Evolutionary conservation across 306 rosid species (phyloP).

Genomic region (Castanopsis chinensis): DNA sequence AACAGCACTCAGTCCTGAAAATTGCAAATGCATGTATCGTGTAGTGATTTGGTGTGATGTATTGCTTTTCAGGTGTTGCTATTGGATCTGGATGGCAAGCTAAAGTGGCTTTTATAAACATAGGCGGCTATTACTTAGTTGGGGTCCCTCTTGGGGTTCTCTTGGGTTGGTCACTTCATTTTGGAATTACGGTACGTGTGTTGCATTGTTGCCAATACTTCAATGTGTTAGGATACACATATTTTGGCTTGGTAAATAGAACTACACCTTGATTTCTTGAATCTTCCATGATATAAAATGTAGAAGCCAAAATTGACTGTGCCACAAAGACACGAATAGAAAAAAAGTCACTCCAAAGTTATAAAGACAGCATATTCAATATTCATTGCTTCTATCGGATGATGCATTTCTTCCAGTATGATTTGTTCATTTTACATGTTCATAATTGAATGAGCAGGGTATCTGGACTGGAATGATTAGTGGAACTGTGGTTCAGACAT

Average conservation of each 20-base stretch:
- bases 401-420: not conserved
- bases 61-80: constrained; percentile 55
- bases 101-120: constrained; percentile 49
- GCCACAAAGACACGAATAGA: not conserved
- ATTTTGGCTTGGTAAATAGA: not conserved
- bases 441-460: constrained; percentile 29
- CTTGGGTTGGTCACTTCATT: constrained; percentile 49
- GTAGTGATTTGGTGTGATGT: constrained; percentile 1
- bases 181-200: constrained; percentile 41
- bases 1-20: not conserved
- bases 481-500: constrained; percentile 65
- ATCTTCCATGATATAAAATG: not conserved
- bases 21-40: constrained; percentile 1
- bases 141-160: constrained; percentile 56
- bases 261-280: not conserved
- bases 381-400: not conserved
- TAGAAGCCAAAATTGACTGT: not conserved
- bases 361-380: not conserved
- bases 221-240: not conserved
- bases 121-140: constrained; percentile 56
- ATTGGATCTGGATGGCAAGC: constrained; percentile 70
- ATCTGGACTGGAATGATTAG: constrained; percentile 66
- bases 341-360: not conserved
- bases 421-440: not conserved
- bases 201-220: not conserved